Evolutionary conservation across 179 eudicot species (phyloP), one percentile per base, ranked within the genome.

Genomic region (Camellia oleifera): DNA sequence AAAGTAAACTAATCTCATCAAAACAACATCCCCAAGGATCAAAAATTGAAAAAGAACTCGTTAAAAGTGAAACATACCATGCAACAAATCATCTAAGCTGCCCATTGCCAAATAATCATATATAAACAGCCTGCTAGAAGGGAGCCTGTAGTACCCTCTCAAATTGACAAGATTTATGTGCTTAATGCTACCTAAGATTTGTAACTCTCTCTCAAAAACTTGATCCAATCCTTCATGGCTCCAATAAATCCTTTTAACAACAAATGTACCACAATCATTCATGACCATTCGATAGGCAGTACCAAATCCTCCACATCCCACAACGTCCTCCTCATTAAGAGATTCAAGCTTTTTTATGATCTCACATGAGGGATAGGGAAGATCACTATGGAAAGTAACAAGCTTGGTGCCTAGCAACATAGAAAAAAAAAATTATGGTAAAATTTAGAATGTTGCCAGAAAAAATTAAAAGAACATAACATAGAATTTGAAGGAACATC

Each of bases 261-360:
- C 98, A 86, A 93, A 94, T 74, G 92, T 90, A 26, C 90, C 93
- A 87, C 94, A 91, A 83, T 94, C 98, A 85, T 93, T 91, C 98
- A 94, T 94, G 74, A 91, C 98, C 94, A 94, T 88, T 78, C 91
- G 84, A 76, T 93, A 94, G 2, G 93, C 98, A 4, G 97, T 94
- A 56, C 97, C 98, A 81, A 87, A 94, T 11, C 98, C 98, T 76
- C 98, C 98, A 11, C 96, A 88, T 72, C 97, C 98, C 40, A 94
- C 96, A 68, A 94, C 82, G 70, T 94, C 91, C 78, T 94, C 97
- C 58, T 90, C 96, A 18, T 87, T 87, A 66, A 94, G 91, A 57
- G 94, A 85, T 81, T 94, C 98, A 46, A 94, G 87, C 83, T 94
- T 94, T 81, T 91, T 94, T 48, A 94, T 88, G 75, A 94, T 94